Evolutionary conservation across 1,284 basidiomycete species (phyloP).

Genomic region (Calocybe gambosa): DNA sequence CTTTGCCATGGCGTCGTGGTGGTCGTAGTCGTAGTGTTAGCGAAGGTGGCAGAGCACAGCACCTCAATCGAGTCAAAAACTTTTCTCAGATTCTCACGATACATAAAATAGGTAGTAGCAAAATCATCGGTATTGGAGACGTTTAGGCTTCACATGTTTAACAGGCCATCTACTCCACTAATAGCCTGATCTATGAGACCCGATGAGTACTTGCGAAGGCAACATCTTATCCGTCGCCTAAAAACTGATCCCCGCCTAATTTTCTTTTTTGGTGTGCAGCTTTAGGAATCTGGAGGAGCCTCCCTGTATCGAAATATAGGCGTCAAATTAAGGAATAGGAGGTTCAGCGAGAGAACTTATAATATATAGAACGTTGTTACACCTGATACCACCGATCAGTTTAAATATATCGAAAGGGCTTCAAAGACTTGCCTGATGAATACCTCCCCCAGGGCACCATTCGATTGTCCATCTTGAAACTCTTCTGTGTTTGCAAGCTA

Average conservation of each 20-base stretch:
- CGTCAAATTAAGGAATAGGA: constrained; percentile 22
- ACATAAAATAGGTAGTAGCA: too few species aligned
- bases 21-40: constrained; percentile 18
- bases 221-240: background rate
- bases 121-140: too few species aligned
- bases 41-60: background rate
- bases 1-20: constrained; percentile 75
- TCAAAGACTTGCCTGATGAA: constrained; percentile 78
- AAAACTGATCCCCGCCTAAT: background rate
- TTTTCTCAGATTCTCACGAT: background rate
- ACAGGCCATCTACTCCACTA: too few species aligned
- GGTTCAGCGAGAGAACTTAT: constrained; percentile 50
- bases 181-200: too few species aligned
- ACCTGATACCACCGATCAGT: constrained; percentile 22
- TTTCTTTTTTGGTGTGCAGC: background rate
- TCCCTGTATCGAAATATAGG: constrained; percentile 52
- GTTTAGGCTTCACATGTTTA: too few species aligned
- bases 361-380: constrained; percentile 92
- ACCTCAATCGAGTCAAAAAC: background rate
- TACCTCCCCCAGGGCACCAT: constrained; percentile 95
- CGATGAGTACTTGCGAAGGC: background rate
- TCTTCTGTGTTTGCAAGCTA: constrained; percentile 98
- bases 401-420: constrained; percentile 2
- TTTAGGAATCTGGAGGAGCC: constrained; percentile 41
- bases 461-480: constrained; percentile 94